phyloP scores from a whole-genome alignment of 2,329 filamentous ascomycete genomes.

The Claviceps maximensis region DNA sequence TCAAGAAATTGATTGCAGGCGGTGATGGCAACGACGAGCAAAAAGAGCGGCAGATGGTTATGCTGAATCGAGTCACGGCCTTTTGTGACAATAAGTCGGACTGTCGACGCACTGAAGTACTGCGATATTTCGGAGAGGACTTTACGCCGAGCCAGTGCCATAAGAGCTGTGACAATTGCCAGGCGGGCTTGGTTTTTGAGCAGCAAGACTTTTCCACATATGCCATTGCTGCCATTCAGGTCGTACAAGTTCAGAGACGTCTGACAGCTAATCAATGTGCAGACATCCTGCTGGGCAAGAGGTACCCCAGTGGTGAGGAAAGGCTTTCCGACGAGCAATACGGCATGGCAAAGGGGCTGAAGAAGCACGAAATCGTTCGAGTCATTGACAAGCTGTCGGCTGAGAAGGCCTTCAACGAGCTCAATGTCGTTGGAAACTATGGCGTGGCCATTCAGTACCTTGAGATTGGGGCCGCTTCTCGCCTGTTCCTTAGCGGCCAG shows the following conservation, averaged over 20 bases:
- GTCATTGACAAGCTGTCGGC: conserved; percentile 66
- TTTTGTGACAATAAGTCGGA: conserved; percentile 85
- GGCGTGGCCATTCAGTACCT: conserved; percentile 68
- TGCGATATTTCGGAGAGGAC: conserved; percentile 85
- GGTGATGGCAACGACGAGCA: conserved; percentile 64
- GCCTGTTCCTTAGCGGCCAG: conserved; percentile 29
- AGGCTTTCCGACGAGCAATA: conserved; percentile 43
- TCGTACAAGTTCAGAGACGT: conserved; percentile 47
- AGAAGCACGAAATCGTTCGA: conserved; percentile 65
- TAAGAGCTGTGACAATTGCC: conserved; percentile 79
- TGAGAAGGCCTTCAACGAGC: conserved; percentile 61
- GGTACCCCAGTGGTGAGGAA: conserved; percentile 43
- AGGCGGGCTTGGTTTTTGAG: conserved; percentile 56
- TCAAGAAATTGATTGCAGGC: conserved; percentile 74
- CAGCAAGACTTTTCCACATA: conserved; percentile 63
- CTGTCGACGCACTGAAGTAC: conserved; percentile 75
- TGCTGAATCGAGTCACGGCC: conserved; percentile 73
- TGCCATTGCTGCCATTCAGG: conserved; percentile 55
- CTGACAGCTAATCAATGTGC: conserved; percentile 69
- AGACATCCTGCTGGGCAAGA: conserved; percentile 68
- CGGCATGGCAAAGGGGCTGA: conserved; percentile 56
- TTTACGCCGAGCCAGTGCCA: conserved; percentile 63
- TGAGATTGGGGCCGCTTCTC: conserved; percentile 28
- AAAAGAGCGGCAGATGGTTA: conserved; percentile 69
- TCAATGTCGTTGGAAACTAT: conserved; percentile 37